Base-by-base conservation (phyloP, 306 rosid species). In the Corylus americana region DNA sequence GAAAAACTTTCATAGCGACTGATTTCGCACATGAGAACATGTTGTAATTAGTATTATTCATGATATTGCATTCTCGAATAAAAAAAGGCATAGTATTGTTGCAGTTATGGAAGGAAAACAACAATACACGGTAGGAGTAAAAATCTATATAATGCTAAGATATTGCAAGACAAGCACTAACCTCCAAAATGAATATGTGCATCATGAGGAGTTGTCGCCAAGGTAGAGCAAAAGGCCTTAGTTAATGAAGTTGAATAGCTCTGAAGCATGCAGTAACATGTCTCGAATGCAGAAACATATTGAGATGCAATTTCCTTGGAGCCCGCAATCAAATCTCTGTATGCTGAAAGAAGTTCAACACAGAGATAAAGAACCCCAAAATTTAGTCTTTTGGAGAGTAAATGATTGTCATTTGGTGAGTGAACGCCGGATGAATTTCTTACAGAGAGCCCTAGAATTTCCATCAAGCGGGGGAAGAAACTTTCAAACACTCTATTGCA, bases 341-440 rank as follows among this genome's bases (percentile, higher is more conserved):
- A 88, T 57, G 96, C 98, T 22, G 84, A 73, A 76, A 95, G 88
- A 45, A 95, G 86, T 74, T 95, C 94, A 44, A 88, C 76, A 49
- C 88, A 91, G 77, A 95, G 92, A 89, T 95, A 95, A 77, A 95
- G 93, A 81, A 85, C 91, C 82, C 96, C 98, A 81, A 88, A 87
- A 80, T 90, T 87, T 25, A 85, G 71, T 73, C 77, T 76, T 42
- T 58, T 74, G 42, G 85, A 74, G 57, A 78, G 68, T 29, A 78
- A 73, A 76, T 7, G 53, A 61, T 84, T 77, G 66, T 77, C 79
- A 53, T 83, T 77, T n/a, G 66, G 76, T 73, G 64, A 71, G 70
- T 51, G 84, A 77, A 84, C 83, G 66, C 50, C 80, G 1, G 82
- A 82, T 27, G 75, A 42, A 45, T 75, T 82, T 78, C 73, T 71